These are phyloP conservation scores for Blepharisma stoltei DNA, from an alignment of 73 alveolate species.

Conservation along the genomic window DNA sequence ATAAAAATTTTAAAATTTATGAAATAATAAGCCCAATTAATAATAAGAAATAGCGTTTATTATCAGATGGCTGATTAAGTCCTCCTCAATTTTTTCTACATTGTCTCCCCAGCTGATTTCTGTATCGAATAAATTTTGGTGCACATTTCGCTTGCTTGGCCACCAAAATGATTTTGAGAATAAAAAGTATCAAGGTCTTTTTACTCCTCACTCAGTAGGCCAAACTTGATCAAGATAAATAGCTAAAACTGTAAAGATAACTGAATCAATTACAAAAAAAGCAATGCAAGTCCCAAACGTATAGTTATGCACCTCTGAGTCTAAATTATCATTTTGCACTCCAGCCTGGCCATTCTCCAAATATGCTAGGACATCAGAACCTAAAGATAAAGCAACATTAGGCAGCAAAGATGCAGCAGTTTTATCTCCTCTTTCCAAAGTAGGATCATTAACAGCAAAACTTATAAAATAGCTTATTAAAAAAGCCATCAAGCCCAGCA, in stretches of 20 bases:
- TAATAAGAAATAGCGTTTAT: conserved; percentile 80
- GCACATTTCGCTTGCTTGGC: conserved; percentile 21
- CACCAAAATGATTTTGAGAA: conserved; percentile 25
- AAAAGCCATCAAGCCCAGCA: conserved; percentile 67
- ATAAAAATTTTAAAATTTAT: no score
- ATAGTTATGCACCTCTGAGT: conserved; percentile 22
- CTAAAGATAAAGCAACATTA: conserved; percentile 61
- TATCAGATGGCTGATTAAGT: conserved; percentile 62
- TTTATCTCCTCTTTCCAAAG: conserved; percentile 40
- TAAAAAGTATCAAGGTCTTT: conserved; percentile 38
- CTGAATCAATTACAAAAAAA: conserved; percentile 19
- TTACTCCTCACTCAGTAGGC: conserved; percentile 35
- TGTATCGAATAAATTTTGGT: conserved; percentile 10
- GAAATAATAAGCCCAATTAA: no score
- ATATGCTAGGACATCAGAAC: conserved; percentile 52
- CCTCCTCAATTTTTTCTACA: conserved; percentile 43
- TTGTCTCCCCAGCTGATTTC: conserved; percentile 36
- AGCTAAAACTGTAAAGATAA: background rate
- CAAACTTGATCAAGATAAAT: conserved; percentile 32
- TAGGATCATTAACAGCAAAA: conserved; percentile 57
- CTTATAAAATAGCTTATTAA: conserved; percentile 62
- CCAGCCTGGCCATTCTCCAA: conserved; percentile 61
- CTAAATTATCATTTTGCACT: conserved; percentile 31
- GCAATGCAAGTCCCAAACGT: conserved; percentile 18
- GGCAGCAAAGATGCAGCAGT: conserved; percentile 65